These are phyloP conservation scores for Scedosporium minutisporum DNA, from an alignment of 2,329 filamentous ascomycete genomes.

Conservation along the genomic window DNA sequence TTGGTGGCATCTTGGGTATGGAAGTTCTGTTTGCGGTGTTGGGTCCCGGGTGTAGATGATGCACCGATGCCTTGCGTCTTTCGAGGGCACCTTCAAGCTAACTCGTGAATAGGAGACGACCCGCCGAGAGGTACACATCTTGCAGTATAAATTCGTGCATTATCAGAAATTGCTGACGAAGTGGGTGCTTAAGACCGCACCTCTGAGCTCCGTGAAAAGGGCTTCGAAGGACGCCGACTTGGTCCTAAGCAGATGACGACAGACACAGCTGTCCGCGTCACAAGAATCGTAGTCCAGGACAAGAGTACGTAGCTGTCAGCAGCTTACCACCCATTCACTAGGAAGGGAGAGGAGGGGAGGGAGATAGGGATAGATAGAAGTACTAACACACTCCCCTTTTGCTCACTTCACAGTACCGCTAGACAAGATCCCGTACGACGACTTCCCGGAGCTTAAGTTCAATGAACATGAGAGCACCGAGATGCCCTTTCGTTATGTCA, in stretches of 20 bases:
- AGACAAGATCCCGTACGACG: conserved; percentile 69
- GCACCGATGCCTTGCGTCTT: background rate
- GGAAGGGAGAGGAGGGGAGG: too few species aligned
- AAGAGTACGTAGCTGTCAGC: conserved; percentile 47
- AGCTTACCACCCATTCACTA: background rate
- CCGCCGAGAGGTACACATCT: conserved; percentile 65
- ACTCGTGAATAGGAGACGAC: conserved; percentile 61
- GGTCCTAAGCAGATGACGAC: conserved; percentile 97
- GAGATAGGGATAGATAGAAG: background rate
- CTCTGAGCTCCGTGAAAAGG: conserved; percentile 89
- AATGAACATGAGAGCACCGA: conserved; percentile 88
- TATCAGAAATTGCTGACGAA: background rate
- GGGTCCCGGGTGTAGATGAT: too few species aligned
- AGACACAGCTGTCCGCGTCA: conserved; percentile 91
- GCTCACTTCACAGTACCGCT: conserved; percentile 51
- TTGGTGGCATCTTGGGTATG: conserved; percentile 88
- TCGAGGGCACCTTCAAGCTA: conserved; percentile 3
- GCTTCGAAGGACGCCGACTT: conserved; percentile 76
- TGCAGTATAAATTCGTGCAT: conserved; percentile 2
- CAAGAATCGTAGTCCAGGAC: conserved; percentile 76
- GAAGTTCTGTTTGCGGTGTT: conserved; percentile 8
- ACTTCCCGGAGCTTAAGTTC: conserved; percentile 82
- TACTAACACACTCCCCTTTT: background rate
- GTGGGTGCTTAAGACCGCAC: conserved; percentile 60
- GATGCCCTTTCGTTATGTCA: conserved; percentile 97